Conservation (phyloP, 257 asterid genomes). For the Primulina huaijiensis region DNA sequence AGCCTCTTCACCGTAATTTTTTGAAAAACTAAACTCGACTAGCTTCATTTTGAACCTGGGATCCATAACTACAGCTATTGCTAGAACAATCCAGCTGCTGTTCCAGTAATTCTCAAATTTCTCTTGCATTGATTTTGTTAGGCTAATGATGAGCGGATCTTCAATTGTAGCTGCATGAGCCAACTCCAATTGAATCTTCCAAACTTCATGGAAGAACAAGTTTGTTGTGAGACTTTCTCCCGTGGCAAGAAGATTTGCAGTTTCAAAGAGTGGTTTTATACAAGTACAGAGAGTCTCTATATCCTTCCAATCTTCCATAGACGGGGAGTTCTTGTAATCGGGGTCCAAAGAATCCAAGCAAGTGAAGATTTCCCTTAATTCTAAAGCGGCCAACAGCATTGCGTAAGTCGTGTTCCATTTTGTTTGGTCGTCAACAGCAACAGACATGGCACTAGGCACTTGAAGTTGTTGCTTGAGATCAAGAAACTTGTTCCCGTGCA, state of each 20-base stretch:
- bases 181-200: slow-evolving; percentile 90
- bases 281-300: slow-evolving; percentile 61
- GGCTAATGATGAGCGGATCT: slow-evolving; percentile 53
- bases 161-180: slow-evolving; percentile 68
- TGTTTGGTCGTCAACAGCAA: slow-evolving; percentile 69
- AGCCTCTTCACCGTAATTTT: slow-evolving; percentile 74
- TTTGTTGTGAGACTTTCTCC: slow-evolving; percentile 64
- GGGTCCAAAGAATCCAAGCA: slow-evolving; percentile 80
- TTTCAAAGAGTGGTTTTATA: slow-evolving; percentile 72
- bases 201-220: slow-evolving; percentile 87
- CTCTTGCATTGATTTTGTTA: slow-evolving; percentile 72
- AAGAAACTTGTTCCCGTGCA: slow-evolving; percentile 74
- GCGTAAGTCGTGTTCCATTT: slow-evolving; percentile 92
- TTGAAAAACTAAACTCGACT: slow-evolving; percentile 80
- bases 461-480: slow-evolving; percentile 86
- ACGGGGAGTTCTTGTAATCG: slow-evolving; percentile 61
- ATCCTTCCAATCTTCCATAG: slow-evolving; percentile 70
- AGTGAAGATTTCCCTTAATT: slow-evolving; percentile 80
- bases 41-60: slow-evolving; percentile 96
- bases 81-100: slow-evolving; percentile 70
- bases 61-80: slow-evolving; percentile 91
- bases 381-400: slow-evolving; percentile 78
- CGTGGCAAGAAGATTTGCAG: slow-evolving; percentile 60
- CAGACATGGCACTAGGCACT: slow-evolving; percentile 74
- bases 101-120: slow-evolving; percentile 80